Evolutionary conservation across 495 filamentous ascomycete species (phyloP).

Genomic region (Podospora bellae-mahoneyi): DNA sequence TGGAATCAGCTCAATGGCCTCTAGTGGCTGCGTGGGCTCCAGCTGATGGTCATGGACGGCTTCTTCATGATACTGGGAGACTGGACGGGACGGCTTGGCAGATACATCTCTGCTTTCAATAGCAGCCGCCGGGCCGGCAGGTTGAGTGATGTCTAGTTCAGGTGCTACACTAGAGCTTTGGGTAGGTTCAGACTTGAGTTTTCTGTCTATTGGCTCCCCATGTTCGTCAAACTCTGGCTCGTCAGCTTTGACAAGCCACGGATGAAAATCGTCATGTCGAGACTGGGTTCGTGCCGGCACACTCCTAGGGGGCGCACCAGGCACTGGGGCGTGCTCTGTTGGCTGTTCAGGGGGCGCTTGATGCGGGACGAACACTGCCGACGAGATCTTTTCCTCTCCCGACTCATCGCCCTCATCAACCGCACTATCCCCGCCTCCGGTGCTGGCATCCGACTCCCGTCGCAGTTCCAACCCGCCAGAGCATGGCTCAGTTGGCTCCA

Average conservation of each 20-base stretch:
- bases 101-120: conserved; percentile 31
- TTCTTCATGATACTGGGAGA: conserved; percentile 44
- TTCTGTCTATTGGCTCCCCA: conserved; percentile 28
- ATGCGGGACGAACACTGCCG: conserved; percentile 90
- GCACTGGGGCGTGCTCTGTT: conserved; percentile 42
- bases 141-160: conserved; percentile 31
- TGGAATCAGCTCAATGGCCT: conserved; percentile 92
- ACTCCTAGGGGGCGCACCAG: conserved; percentile 31
- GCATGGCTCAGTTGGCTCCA: conserved; percentile 14
- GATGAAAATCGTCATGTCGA: conserved; percentile 39
- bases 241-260: conserved; percentile 51
- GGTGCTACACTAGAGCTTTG: conserved; percentile 29
- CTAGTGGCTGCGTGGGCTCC: conserved; percentile 61
- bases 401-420: conserved; percentile 74
- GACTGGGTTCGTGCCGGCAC: conserved; percentile 30
- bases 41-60: conserved; percentile 46
- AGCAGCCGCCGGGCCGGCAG: conserved; percentile 39
- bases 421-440: conserved; percentile 39
- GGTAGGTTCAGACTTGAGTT: conserved; percentile 22
- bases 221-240: conserved; percentile 42
- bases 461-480: conserved; percentile 17
- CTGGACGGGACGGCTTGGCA: conserved; percentile 34
- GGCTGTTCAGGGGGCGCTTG: conserved; percentile 59
- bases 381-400: conserved; percentile 89
- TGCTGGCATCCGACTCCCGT: conserved; percentile 32